Conservation (phyloP, 345 rosid species). For the Eucalyptus fibrosa region DNA sequence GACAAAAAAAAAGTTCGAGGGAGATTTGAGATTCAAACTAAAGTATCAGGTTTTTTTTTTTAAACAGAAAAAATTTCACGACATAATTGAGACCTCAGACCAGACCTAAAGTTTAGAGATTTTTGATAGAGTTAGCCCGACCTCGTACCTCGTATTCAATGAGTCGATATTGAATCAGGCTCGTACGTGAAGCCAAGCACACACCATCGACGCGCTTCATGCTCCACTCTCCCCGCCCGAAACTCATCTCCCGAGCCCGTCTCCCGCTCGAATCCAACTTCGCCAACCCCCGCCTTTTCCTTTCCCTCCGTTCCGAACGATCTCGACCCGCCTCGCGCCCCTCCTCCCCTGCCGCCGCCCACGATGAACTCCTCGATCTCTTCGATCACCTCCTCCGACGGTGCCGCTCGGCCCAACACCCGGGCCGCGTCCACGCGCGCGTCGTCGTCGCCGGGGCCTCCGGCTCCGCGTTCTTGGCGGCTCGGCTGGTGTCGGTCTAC, state of each 20-base stretch:
- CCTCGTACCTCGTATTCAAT: not conserved
- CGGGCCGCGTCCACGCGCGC: slow-evolving; percentile 31
- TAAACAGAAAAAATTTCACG: no score
- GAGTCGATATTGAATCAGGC: not conserved
- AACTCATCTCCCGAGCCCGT: not conserved
- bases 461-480: slow-evolving; percentile 39
- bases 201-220: not conserved
- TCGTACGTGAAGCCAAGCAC: not conserved
- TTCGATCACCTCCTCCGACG: slow-evolving; percentile 25
- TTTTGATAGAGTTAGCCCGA: no score
- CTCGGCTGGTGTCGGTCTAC: slow-evolving; percentile 37
- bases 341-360: not conserved
- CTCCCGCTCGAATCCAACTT: not conserved
- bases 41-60: fast-evolving
- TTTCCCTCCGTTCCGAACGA: no score
- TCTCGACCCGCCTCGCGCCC: not conserved
- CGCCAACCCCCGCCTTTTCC: not conserved
- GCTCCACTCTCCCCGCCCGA: not conserved
- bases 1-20: no score
- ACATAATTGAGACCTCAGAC: no score
- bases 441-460: slow-evolving; percentile 10
- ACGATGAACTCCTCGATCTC: slow-evolving; percentile 4
- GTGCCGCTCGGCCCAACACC: slow-evolving; percentile 13
- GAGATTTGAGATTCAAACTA: fast-evolving
- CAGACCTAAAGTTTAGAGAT: no score